Conservation (phyloP, 371 early-diverging fungal species). For the Saksenaea oblongispora region DNA sequence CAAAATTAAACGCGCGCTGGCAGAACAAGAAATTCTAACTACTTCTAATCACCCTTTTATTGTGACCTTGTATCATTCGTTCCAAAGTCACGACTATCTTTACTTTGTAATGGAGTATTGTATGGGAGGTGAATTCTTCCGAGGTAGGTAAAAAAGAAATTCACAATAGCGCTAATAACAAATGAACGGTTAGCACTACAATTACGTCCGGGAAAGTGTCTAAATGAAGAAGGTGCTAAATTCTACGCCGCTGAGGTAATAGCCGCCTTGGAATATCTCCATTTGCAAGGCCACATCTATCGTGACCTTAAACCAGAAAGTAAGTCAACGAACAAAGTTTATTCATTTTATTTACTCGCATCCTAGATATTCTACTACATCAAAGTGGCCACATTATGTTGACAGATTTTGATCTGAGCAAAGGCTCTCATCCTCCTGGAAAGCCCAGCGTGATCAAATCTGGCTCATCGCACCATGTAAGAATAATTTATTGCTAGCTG, state of each 20-base stretch:
- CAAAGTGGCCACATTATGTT: conserved; percentile 96
- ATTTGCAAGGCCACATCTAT: conserved; percentile 94
- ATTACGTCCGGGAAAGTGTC: conserved; percentile 77
- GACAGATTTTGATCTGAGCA: conserved; percentile 95
- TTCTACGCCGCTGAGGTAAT: conserved; percentile 98
- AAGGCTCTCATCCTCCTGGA: conserved; percentile 79
- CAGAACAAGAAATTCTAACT: conserved; percentile 95
- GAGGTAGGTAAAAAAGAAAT: conserved; percentile 45
- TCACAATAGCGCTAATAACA: background rate
- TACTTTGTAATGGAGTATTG: conserved; percentile 99
- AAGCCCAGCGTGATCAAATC: conserved; percentile 77
- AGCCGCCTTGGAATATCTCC: conserved; percentile 90
- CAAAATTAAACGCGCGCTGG: conserved; percentile 92
- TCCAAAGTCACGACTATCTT: conserved; percentile 91
- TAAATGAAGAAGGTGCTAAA: conserved; percentile 86
- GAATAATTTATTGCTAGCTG: background rate
- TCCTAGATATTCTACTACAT: conserved; percentile 86
- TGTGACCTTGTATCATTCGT: conserved; percentile 94
- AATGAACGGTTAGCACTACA: conserved; percentile 64
- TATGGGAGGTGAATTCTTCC: conserved; percentile 97
- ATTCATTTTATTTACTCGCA: background rate
- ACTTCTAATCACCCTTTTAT: conserved; percentile 96
- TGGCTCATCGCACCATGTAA: conserved; percentile 50
- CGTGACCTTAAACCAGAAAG: conserved; percentile 99
- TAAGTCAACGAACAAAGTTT: conserved; percentile 45